Conservation (phyloP, 768 basidiomycete genomes). For the Lentinus tigrinus region DNA sequence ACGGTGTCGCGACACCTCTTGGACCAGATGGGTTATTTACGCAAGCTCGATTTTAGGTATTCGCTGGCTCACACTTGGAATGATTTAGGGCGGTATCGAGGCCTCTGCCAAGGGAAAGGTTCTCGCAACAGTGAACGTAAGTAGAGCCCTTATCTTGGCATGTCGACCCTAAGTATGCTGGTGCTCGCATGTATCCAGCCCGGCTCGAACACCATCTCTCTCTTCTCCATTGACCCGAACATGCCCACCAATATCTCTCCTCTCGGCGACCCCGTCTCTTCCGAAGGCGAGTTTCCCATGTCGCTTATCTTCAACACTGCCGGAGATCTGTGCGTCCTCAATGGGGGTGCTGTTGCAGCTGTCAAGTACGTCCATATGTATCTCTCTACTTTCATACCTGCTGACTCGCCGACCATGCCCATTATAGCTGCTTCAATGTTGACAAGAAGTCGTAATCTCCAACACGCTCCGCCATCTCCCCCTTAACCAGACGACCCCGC, state of each 20-base stretch:
- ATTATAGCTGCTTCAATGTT: conserved; percentile 45
- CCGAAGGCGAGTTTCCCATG: conserved; percentile 51
- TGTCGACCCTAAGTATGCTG: neutral
- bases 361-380: too few relatives aligned
- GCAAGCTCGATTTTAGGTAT: too few relatives aligned
- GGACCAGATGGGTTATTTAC: too few relatives aligned
- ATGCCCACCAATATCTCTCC: conserved; percentile 40
- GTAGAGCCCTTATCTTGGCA: neutral
- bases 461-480: conserved; percentile 41
- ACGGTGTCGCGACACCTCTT: too few relatives aligned
- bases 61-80: too few relatives aligned
- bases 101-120: conserved; percentile 20
- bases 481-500: conserved; percentile 44
- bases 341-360: conserved; percentile 36
- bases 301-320: conserved; percentile 36
- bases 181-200: too few relatives aligned
- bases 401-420: too few relatives aligned
- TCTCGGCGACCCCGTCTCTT: conserved; percentile 44
- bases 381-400: too few relatives aligned
- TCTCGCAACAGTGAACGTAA: conserved; percentile 27
- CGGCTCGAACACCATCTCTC: conserved; percentile 44
- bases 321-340: conserved; percentile 35
- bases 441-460: conserved; percentile 37
- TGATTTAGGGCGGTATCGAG: conserved; percentile 26
- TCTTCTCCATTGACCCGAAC: conserved; percentile 40